These are phyloP conservation scores for Tephrocybe sp. DNA, from an alignment of 768 basidiomycete genomes.

Conservation along the genomic window DNA sequence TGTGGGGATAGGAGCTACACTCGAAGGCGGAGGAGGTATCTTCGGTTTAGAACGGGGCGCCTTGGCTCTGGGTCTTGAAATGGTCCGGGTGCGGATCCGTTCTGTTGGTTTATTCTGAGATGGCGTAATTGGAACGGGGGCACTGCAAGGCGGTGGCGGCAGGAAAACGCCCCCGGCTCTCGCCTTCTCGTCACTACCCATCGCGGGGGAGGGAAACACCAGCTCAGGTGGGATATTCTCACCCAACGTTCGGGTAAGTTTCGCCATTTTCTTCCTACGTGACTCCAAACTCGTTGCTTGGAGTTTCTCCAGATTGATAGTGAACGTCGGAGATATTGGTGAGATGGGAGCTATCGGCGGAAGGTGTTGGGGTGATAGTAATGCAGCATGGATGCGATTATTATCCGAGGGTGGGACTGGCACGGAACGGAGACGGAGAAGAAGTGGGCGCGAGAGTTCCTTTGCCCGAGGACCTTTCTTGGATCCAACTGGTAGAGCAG, in stretches of 20 bases:
- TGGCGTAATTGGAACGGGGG: too few relatives aligned
- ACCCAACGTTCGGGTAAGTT: slow-evolving; percentile 50
- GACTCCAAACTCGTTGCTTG: slow-evolving; percentile 32
- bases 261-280: slow-evolving; percentile 41
- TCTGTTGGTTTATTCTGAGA: too few relatives aligned
- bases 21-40: neutral
- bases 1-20: neutral
- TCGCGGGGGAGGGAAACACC: slow-evolving; percentile 26
- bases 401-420: slow-evolving; percentile 15
- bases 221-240: slow-evolving; percentile 51
- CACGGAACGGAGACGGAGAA: slow-evolving; percentile 18
- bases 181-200: neutral
- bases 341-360: slow-evolving; percentile 16
- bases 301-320: slow-evolving; percentile 16
- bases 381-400: slow-evolving; percentile 17
- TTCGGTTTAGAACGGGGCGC: neutral
- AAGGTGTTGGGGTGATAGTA: slow-evolving; percentile 11
- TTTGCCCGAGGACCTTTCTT: slow-evolving; percentile 14
- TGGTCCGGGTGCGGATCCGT: too few relatives aligned
- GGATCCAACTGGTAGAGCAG: too few relatives aligned
- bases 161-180: neutral
- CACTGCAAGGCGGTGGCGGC: neutral
- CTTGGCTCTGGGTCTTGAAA: slow-evolving; percentile 10
- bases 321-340: slow-evolving; percentile 23
- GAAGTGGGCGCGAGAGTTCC: slow-evolving; percentile 18